phyloP scores from a whole-genome alignment of 306 rosid species.

The Canavalia ensiformis region DNA sequence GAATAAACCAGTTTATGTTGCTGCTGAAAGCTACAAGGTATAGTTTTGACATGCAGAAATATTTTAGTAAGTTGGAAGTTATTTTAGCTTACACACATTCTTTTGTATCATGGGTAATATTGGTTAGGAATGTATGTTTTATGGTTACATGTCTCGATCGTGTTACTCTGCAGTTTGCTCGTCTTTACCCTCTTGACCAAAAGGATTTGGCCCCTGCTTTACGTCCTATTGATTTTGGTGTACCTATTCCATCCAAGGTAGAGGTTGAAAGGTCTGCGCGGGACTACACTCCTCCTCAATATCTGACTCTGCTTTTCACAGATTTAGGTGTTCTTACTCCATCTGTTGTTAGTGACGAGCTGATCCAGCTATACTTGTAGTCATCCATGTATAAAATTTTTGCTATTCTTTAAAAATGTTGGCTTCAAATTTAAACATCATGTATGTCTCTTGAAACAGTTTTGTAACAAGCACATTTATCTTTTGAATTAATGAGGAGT shows the following conservation, averaged over 20 bases:
- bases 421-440: slow-evolving; percentile 20
- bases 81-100: slow-evolving; percentile 7
- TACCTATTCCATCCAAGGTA: slow-evolving; percentile 87
- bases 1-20: slow-evolving; percentile 86
- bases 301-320: slow-evolving; percentile 82
- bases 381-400: slow-evolving; percentile 1
- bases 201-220: slow-evolving; percentile 91
- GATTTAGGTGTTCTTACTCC: slow-evolving; percentile 92
- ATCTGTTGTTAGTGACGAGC: slow-evolving; percentile 88
- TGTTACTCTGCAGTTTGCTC: slow-evolving; percentile 76
- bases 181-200: slow-evolving; percentile 94
- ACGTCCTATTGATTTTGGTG: slow-evolving; percentile 86
- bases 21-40: slow-evolving; percentile 97
- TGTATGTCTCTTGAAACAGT: slow-evolving; percentile 4
- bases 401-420: slow-evolving; percentile 16
- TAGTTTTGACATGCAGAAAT: slow-evolving; percentile 2
- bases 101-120: not conserved
- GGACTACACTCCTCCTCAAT: slow-evolving; percentile 89
- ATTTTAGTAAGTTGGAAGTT: not conserved
- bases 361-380: slow-evolving; percentile 84
- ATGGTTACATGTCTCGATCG: slow-evolving; percentile 1
- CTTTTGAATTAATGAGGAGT: not conserved
- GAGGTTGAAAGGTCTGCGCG: slow-evolving; percentile 91
- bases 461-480: slow-evolving; percentile 7
- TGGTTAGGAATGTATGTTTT: not conserved